These are phyloP conservation scores for Cladosporium sp. DNA, from an alignment of 2,329 filamentous ascomycete species.

Conservation along the genomic window DNA sequence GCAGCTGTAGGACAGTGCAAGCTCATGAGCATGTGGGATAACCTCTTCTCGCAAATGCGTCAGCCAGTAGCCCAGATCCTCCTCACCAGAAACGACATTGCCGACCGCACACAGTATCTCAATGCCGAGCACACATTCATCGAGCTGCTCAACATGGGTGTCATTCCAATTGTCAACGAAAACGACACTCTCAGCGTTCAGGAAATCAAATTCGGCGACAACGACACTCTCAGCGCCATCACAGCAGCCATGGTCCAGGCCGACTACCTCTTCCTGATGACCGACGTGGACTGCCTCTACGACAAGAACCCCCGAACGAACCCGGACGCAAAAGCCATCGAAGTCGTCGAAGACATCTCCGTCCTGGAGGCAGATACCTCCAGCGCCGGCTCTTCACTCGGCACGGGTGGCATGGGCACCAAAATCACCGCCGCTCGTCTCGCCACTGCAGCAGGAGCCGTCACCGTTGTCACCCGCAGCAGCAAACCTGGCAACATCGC, in stretches of 20 bases:
- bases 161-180: conserved; percentile 97
- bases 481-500: conserved; percentile 90
- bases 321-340: conserved; percentile 81
- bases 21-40: conserved; percentile 93
- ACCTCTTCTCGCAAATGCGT: conserved; percentile 77
- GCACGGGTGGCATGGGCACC: conserved; percentile 95
- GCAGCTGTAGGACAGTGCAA: conserved; percentile 95
- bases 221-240: conserved; percentile 94
- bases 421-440: conserved; percentile 92
- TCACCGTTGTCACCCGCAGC: conserved; percentile 89
- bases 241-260: conserved; percentile 96
- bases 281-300: conserved; percentile 95
- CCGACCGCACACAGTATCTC: conserved; percentile 88
- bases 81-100: conserved; percentile 91
- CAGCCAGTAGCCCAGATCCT: conserved; percentile 94
- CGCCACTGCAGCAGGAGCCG: conserved; percentile 90
- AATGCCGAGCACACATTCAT: conserved; percentile 95
- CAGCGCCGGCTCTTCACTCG: conserved; percentile 78
- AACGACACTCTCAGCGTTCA: conserved; percentile 95
- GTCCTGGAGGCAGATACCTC: conserved; percentile 84
- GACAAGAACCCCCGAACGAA: conserved; percentile 88
- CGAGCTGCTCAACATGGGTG: conserved; percentile 86
- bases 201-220: conserved; percentile 99
- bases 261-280: conserved; percentile 97
- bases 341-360: conserved; percentile 85